Evolutionary conservation across 345 rosid species (phyloP).

Genomic region (Brassica nigra): DNA sequence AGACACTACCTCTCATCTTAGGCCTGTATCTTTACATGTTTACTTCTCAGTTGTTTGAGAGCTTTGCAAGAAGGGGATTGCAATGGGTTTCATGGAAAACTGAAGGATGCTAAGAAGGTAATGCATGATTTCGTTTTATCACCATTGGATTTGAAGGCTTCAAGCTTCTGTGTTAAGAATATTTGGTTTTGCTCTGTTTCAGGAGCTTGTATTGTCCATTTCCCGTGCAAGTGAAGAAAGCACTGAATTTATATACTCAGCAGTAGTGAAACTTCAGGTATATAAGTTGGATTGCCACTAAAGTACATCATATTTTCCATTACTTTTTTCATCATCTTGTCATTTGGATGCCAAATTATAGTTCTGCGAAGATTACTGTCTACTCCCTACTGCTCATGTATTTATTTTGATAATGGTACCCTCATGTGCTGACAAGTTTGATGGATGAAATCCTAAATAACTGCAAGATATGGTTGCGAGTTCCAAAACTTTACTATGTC

Average conservation of each 20-base stretch:
- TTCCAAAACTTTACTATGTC: constrained; percentile 1
- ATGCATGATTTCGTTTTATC: constrained; percentile 22
- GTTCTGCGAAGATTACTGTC: neutral
- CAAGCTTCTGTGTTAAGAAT: constrained; percentile 14
- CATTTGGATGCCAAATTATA: constrained; percentile 23
- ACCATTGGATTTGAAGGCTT: constrained; percentile 14
- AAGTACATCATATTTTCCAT: constrained; percentile 7
- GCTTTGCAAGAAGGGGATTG: constrained; percentile 84
- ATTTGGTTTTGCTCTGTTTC: constrained; percentile 20
- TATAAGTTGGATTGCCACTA: constrained; percentile 3
- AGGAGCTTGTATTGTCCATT: constrained; percentile 81
- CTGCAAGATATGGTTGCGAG: neutral
- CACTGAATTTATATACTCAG: constrained; percentile 78
- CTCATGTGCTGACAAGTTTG: constrained; percentile 10
- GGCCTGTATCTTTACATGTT: constrained; percentile 24
- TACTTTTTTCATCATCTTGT: neutral
- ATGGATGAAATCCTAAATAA: constrained; percentile 1
- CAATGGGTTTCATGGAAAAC: constrained; percentile 62
- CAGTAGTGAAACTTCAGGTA: constrained; percentile 89
- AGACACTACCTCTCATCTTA: constrained; percentile 7
- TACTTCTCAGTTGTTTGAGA: constrained; percentile 70
- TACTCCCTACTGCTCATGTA: neutral
- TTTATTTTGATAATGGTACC: constrained; percentile 3
- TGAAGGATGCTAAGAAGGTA: constrained; percentile 80
- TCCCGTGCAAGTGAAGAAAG: constrained; percentile 88